These are phyloP conservation scores for Sporothrix pseudoabietina DNA, from an alignment of 2,329 filamentous ascomycete species.

Conservation along the genomic window DNA sequence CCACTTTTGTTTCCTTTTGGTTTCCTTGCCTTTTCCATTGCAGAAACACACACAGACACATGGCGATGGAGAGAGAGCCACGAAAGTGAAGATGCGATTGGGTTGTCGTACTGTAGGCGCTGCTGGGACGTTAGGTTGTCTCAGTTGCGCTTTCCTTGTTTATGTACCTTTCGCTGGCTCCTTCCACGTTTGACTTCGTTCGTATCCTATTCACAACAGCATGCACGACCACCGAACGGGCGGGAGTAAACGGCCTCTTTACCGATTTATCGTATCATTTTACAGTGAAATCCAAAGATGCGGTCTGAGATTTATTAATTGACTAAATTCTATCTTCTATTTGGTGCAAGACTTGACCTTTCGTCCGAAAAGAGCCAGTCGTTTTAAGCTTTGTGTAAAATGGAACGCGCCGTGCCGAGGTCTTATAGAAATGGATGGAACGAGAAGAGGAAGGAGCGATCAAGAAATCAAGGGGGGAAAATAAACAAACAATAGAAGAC, in stretches of 20 bases:
- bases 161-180: neutral
- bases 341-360: neutral
- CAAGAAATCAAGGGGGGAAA: neutral
- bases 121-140: neutral
- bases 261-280: neutral
- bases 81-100: neutral
- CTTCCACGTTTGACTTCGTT: neutral
- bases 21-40: neutral
- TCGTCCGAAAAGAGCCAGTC: conserved; percentile 10
- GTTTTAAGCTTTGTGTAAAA: no score
- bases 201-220: neutral
- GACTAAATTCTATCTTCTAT: conserved; percentile 9
- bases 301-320: neutral
- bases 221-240: neutral
- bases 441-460: neutral
- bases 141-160: neutral
- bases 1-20: conserved; percentile 4
- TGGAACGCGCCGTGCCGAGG: conserved; percentile 8
- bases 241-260: neutral
- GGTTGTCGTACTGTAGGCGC: neutral
- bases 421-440: neutral
- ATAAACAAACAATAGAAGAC: neutral
- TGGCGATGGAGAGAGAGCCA: neutral
- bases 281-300: neutral
- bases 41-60: neutral